A percentile compares a stretch with the other conserved stretches of the same genome.
Evolutionary conservation across 495 filamentous ascomycete genomes (phyloP).

Genomic region (Chaetomium fimeti): DNA sequence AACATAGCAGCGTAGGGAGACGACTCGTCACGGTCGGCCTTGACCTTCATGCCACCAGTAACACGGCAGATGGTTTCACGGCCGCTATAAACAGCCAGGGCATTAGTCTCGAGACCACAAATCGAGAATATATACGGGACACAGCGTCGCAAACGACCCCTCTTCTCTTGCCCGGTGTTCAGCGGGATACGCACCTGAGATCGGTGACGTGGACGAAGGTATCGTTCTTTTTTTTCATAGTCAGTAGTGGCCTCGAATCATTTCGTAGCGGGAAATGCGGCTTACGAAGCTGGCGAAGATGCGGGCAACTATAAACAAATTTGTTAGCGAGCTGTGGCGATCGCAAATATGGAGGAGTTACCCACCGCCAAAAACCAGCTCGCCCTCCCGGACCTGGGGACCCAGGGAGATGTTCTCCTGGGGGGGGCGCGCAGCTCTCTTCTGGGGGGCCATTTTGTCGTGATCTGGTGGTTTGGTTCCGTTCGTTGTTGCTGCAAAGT

Average conservation of each 20-base stretch:
- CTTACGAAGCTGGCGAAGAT: conserved; percentile 82
- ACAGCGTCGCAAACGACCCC: conserved; percentile 15
- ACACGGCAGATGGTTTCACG: conserved; percentile 99
- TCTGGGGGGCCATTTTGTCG: conserved; percentile 70
- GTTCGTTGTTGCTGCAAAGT: conserved; percentile 24
- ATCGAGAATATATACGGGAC: too few relatives aligned
- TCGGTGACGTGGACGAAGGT: conserved; percentile 97
- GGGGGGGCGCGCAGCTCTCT: conserved; percentile 71
- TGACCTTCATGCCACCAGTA: conserved; percentile 99
- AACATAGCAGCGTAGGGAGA: conserved; percentile 99
- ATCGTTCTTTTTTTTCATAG: conserved; percentile 24
- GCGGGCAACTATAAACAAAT: conserved; percentile 65
- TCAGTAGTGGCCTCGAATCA: conserved; percentile 14
- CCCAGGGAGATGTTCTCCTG: conserved; percentile 99
- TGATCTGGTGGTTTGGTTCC: conserved; percentile 29
- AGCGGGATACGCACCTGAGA: conserved; percentile 73
- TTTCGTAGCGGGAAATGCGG: not conserved
- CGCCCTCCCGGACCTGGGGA: conserved; percentile 70
- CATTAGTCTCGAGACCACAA: conserved; percentile 57
- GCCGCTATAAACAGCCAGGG: conserved; percentile 74
- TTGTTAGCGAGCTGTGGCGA: conserved; percentile 17
- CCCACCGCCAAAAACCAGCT: conserved; percentile 84
- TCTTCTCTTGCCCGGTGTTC: conserved; percentile 20
- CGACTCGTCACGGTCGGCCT: conserved; percentile 99
- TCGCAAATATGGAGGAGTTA: conserved; percentile 4